Evolutionary conservation across 352 stramenopile genomes (phyloP).

Genomic region (Phytophthora macrochlamydospora): DNA sequence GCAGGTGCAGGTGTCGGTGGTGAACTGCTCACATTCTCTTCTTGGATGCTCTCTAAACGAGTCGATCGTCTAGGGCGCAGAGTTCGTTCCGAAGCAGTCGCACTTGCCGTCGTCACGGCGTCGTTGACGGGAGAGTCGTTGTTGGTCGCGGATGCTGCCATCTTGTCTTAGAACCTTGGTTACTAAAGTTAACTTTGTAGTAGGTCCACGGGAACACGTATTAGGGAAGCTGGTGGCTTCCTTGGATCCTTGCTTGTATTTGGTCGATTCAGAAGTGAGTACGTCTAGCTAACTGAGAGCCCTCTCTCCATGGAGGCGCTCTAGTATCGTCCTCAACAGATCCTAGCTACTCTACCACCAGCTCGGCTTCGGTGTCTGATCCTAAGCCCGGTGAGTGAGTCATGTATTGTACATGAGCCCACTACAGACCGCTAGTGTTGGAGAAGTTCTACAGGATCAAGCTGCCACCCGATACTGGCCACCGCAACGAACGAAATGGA

Average conservation of each 20-base stretch:
- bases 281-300: neutral
- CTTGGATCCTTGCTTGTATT: neutral
- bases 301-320: neutral
- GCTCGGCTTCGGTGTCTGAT: neutral
- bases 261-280: neutral
- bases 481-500: no score
- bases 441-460: no score
- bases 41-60: neutral
- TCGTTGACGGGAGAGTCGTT: neutral
- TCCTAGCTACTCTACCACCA: neutral
- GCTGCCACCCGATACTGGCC: no score
- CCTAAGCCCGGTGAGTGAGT: neutral
- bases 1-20: neutral
- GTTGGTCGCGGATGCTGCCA: neutral
- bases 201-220: neutral
- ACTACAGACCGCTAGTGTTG: no score
- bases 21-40: neutral
- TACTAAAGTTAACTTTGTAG: conserved; percentile 3
- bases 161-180: neutral
- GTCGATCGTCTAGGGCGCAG: neutral
- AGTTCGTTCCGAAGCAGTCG: neutral
- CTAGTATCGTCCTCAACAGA: neutral
- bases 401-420: neutral
- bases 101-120: neutral
- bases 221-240: neutral